phyloP scores from a whole-genome alignment of 2,329 filamentous ascomycete species.

The Colletotrichum eremochloae region DNA sequence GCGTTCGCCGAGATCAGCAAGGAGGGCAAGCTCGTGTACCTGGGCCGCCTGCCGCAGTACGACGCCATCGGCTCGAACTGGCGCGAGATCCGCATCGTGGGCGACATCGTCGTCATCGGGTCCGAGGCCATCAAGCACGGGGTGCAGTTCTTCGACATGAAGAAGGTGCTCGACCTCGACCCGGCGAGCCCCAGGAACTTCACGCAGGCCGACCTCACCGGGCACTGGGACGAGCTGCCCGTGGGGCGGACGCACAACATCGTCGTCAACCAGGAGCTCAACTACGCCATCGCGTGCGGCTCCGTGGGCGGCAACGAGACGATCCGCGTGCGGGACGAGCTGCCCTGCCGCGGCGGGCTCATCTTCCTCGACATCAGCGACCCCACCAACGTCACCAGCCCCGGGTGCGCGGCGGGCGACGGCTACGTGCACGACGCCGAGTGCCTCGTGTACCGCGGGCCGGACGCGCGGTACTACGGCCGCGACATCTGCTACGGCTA shows the following conservation, averaged over 20 bases:
- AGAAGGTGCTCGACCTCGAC: conserved; percentile 64
- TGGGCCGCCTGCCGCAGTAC: conserved; percentile 65
- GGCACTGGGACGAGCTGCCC: conserved; percentile 57
- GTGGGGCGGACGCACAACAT: conserved; percentile 60
- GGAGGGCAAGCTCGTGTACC: conserved; percentile 64
- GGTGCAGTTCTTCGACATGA: conserved; percentile 75
- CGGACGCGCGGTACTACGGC: conserved; percentile 60
- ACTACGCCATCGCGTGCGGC: conserved; percentile 60
- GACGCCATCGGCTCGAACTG: conserved; percentile 60
- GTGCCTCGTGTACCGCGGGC: conserved; percentile 67
- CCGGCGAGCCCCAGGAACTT: conserved; percentile 58
- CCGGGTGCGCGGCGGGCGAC: conserved; percentile 67
- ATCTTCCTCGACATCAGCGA: conserved; percentile 71
- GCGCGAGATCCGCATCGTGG: conserved; percentile 64
- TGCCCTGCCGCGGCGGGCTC: conserved; percentile 64
- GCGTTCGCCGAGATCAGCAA: conserved; percentile 66
- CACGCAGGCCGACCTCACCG: conserved; percentile 57
- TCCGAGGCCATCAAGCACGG: conserved; percentile 63
- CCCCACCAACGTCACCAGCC: conserved; percentile 63
- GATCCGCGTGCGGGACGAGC: conserved; percentile 39
- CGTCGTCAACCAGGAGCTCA: conserved; percentile 61
- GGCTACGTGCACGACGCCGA: conserved; percentile 74
- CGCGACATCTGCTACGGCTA: conserved; percentile 68
- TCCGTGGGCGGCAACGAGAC: conserved; percentile 52
- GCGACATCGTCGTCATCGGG: conserved; percentile 55